These are phyloP conservation scores for Curvularia hawaiiensis DNA, from an alignment of 2,329 filamentous ascomycete genomes.

Conservation along the genomic window DNA sequence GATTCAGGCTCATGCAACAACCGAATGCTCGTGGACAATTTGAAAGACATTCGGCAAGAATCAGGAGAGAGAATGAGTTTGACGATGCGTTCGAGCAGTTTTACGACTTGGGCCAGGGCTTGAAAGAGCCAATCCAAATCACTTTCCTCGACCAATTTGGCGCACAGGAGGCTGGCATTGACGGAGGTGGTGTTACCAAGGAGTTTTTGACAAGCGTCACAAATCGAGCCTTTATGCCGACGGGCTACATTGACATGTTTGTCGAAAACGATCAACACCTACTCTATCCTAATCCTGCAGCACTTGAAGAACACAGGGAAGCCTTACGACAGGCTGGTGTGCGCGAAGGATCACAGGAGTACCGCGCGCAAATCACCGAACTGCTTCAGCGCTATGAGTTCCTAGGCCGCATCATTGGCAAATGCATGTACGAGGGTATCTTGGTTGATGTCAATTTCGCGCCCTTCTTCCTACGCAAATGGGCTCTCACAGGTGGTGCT, in stretches of 20 bases:
- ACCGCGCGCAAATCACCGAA: constrained; percentile 62
- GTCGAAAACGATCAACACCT: constrained; percentile 83
- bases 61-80: constrained; percentile 79
- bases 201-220: constrained; percentile 93
- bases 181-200: constrained; percentile 96
- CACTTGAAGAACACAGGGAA: constrained; percentile 71
- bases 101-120: constrained; percentile 75
- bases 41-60: constrained; percentile 71
- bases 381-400: constrained; percentile 84
- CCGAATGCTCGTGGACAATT: constrained; percentile 43
- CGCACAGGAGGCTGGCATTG: constrained; percentile 87
- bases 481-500: constrained; percentile 75
- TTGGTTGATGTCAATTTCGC: constrained; percentile 92
- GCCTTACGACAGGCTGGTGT: constrained; percentile 59
- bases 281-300: constrained; percentile 84
- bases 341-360: constrained; percentile 60
- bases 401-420: constrained; percentile 88
- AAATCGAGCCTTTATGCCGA: constrained; percentile 76
- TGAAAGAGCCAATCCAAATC: constrained; percentile 97
- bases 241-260: constrained; percentile 67
- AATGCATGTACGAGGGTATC: constrained; percentile 97
- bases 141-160: constrained; percentile 94
- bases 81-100: constrained; percentile 85
- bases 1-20: constrained; percentile 57
- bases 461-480: constrained; percentile 94